Evolutionary conservation across 345 rosid genomes (phyloP), one percentile per base, ranked within the genome.

Genomic region (Melastoma malabathricum): DNA sequence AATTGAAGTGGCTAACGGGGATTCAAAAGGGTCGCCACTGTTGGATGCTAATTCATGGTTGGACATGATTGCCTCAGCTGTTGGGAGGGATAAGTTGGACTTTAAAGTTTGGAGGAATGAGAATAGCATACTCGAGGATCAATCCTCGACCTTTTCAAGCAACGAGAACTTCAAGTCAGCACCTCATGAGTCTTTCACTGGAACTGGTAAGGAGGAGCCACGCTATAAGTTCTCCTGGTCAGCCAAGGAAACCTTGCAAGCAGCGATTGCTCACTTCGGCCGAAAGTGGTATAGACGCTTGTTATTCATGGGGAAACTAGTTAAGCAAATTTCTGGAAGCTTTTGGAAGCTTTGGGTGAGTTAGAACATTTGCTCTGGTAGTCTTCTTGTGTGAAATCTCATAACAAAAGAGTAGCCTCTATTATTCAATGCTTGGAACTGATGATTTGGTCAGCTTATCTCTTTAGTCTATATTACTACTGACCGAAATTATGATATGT

Each of bases 321-420:
- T 66, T 43, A 45, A 68, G 68, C 86, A 68, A 67, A 63, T 84
- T 22, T 47, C 75, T 18, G 58, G 71, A 54, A 68, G 75, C 64
- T 61, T 81, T 51, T 68, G 62, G 68, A 85, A 76, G 70, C 52
- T 83, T 59, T 83, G 87, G 95, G 97, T 92, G 77, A 77, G 93
- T n/a, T n/a, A n/a, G n/a, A n/a, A n/a, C n/a, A n/a, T n/a, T n/a
- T n/a, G n/a, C n/a, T n/a, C n/a, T n/a, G n/a, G n/a, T n/a, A n/a
- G n/a, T n/a, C n/a, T n/a, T n/a, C n/a, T n/a, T n/a, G n/a, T n/a
- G n/a, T n/a, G n/a, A n/a, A n/a, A n/a, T n/a, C n/a, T n/a, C n/a
- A n/a, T n/a, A n/a, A n/a, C n/a, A n/a, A n/a, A n/a, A n/a, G n/a
- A n/a, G n/a, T n/a, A n/a, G n/a, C n/a, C n/a, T n/a, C n/a, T n/a